Evolutionary conservation across 169 alveolate species (phyloP).

Genomic region (Toxoplasma gondii): DNA sequence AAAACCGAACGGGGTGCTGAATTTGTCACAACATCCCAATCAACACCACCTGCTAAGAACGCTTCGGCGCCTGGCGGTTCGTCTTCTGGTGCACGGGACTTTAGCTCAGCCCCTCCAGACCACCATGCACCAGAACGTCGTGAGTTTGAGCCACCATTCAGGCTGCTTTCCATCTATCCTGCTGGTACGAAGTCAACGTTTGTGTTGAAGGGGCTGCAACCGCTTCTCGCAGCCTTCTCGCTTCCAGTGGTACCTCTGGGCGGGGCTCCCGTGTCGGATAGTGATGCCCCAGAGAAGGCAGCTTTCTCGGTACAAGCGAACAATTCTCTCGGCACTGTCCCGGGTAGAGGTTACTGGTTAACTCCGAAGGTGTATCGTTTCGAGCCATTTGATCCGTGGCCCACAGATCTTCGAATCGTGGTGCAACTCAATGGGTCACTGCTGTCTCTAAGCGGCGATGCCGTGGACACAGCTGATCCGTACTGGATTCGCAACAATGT

Average conservation of each 20-base stretch:
- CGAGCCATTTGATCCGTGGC: slow-evolving; percentile 2
- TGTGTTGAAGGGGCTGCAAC: slow-evolving; percentile 21
- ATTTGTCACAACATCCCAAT: too few species aligned
- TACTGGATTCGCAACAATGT: slow-evolving; percentile 11
- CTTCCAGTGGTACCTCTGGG: not conserved
- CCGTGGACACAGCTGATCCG: slow-evolving; percentile 3
- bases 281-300: not conserved
- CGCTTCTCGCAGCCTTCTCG: not conserved
- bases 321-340: slow-evolving; percentile 1
- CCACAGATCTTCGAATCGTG: not conserved
- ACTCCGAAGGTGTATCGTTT: not conserved
- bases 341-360: slow-evolving; percentile 17
- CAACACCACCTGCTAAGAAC: too few species aligned
- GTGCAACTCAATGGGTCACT: not conserved
- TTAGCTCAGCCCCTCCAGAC: too few species aligned
- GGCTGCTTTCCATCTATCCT: not conserved
- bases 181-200: not conserved
- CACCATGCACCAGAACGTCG: not conserved
- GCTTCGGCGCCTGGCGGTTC: too few species aligned
- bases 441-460: not conserved
- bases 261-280: not conserved
- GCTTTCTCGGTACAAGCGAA: not conserved
- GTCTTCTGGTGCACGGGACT: too few species aligned
- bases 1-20: too few species aligned
- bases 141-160: slow-evolving; percentile 1